Conservation (phyloP, 2,329 filamentous ascomycete genomes). For the Cytospora schulzeri region DNA sequence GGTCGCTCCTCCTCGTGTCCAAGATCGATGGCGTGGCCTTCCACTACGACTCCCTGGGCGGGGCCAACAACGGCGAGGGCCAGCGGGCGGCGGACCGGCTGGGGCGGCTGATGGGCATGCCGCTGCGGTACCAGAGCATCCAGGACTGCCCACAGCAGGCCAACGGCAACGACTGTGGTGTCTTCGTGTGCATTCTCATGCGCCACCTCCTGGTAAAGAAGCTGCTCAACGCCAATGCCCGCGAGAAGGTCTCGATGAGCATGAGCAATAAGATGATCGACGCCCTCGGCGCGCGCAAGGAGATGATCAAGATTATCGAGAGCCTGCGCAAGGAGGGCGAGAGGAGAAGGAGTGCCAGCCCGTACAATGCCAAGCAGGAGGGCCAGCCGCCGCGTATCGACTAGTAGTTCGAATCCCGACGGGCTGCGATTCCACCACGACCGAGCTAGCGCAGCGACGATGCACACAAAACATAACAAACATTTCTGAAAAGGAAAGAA, state of each 20-base stretch:
- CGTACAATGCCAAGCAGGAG: slow-evolving; percentile 36
- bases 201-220: slow-evolving; percentile 86
- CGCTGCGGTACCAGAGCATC: slow-evolving; percentile 76
- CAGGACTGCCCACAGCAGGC: slow-evolving; percentile 87
- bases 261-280: slow-evolving; percentile 85
- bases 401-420: slow-evolving; percentile 31
- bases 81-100: slow-evolving; percentile 70
- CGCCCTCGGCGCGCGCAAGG: slow-evolving; percentile 76
- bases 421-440: not conserved
- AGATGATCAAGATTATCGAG: slow-evolving; percentile 90
- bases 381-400: slow-evolving; percentile 50
- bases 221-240: slow-evolving; percentile 75
- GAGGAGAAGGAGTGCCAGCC: slow-evolving; percentile 58
- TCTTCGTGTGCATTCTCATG: slow-evolving; percentile 96
- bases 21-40: slow-evolving; percentile 89
- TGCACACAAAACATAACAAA: not conserved
- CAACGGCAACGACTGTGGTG: slow-evolving; percentile 90
- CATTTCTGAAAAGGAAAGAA: not conserved
- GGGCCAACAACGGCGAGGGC: slow-evolving; percentile 76
- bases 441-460: not conserved
- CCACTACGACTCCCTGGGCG: slow-evolving; percentile 88
- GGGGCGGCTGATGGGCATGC: slow-evolving; percentile 64
- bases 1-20: slow-evolving; percentile 89
- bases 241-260: slow-evolving; percentile 91
- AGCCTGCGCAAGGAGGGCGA: slow-evolving; percentile 84